A percentile compares a stretch with the other conserved stretches of the same genome.
Conservation (phyloP, 2,329 filamentous ascomycete genomes). For the Aspergillus pseudoterreus region DNA sequence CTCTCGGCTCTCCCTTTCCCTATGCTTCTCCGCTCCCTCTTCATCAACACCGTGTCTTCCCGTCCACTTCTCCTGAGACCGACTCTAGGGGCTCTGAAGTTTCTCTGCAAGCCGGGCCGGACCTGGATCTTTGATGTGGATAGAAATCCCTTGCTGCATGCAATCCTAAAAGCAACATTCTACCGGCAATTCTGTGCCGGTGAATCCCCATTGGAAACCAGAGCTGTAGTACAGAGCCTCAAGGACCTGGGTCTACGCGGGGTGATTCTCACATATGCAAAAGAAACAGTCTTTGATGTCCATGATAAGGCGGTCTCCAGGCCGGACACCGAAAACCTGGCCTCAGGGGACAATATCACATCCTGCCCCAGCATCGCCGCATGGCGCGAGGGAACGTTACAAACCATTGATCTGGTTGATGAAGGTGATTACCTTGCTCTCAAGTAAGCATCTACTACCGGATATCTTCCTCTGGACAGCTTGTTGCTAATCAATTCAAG, state of each 20-base stretch:
- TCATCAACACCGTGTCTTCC: background rate
- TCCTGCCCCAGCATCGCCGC: slow-evolving; percentile 37
- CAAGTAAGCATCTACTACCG: slow-evolving; percentile 40
- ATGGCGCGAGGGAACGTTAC: slow-evolving; percentile 72
- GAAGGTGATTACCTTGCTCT: slow-evolving; percentile 62
- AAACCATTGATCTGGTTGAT: slow-evolving; percentile 56
- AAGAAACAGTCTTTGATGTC: slow-evolving; percentile 66
- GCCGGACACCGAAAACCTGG: no score
- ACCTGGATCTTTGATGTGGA: slow-evolving; percentile 64
- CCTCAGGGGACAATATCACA: background rate
- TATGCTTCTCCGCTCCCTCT: background rate
- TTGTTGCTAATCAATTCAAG: slow-evolving; percentile 13
- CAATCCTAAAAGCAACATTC: slow-evolving; percentile 61
- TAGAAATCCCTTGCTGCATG: slow-evolving; percentile 66
- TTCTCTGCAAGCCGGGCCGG: slow-evolving; percentile 58
- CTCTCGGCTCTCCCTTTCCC: background rate
- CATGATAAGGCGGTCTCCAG: slow-evolving; percentile 14
- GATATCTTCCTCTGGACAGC: no score
- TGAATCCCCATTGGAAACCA: slow-evolving; percentile 66
- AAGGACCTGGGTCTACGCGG: slow-evolving; percentile 76
- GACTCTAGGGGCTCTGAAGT: slow-evolving; percentile 61
- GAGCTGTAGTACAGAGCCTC: slow-evolving; percentile 58
- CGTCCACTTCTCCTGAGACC: background rate
- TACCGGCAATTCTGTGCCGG: slow-evolving; percentile 91
- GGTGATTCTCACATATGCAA: slow-evolving; percentile 79